These are phyloP conservation scores for Penicillium crustosum DNA, from an alignment of 2,329 filamentous ascomycete species.

Conservation along the genomic window DNA sequence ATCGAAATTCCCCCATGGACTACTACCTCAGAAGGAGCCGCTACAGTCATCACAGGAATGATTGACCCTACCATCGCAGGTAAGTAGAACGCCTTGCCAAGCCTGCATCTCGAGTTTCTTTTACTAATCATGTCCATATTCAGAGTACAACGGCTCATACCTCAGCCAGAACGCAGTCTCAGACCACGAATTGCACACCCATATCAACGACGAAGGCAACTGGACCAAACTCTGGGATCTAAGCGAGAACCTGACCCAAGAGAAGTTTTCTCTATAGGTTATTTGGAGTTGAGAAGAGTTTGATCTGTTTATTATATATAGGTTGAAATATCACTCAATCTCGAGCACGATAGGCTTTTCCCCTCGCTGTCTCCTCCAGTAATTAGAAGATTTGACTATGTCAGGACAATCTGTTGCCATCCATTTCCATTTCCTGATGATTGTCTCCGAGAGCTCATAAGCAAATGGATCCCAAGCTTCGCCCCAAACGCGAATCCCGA, in stretches of 20 bases:
- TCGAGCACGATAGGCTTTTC: conserved; percentile 13
- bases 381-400: conserved; percentile 30
- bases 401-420: conserved; percentile 27
- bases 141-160: conserved; percentile 14
- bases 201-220: conserved; percentile 21
- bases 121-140: not conserved
- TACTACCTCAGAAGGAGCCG: conserved; percentile 22
- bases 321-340: not conserved
- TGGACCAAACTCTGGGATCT: conserved; percentile 33
- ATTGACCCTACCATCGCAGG: conserved; percentile 24
- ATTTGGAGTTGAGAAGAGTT: not conserved
- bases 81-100: not conserved
- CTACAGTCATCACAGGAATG: conserved; percentile 27
- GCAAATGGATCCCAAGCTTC: conserved; percentile 32
- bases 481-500: conserved; percentile 30
- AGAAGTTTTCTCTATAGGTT: conserved; percentile 23
- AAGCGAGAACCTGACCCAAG: conserved; percentile 31
- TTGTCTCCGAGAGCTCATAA: conserved; percentile 32
- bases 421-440: conserved; percentile 30
- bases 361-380: conserved; percentile 22
- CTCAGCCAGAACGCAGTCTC: conserved; percentile 22
- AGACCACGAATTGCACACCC: conserved; percentile 28
- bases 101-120: not conserved
- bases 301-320: not conserved
- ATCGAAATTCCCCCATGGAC: conserved; percentile 19